These are phyloP conservation scores for Lepidium campestre DNA, from an alignment of 441 rosid species.

Conservation along the genomic window DNA sequence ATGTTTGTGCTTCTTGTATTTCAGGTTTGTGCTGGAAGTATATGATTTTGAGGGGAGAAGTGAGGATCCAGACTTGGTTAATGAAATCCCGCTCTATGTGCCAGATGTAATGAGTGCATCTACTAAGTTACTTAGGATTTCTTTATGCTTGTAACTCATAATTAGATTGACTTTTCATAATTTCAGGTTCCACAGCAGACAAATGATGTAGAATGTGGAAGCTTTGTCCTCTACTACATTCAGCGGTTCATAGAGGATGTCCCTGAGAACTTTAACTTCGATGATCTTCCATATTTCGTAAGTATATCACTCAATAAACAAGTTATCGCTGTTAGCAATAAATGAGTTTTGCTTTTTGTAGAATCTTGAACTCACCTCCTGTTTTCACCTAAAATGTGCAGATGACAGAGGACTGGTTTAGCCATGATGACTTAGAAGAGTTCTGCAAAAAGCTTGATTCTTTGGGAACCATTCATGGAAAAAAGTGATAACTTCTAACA, in stretches of 20 bases:
- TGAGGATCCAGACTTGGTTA: constrained; percentile 35
- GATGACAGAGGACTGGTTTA: constrained; percentile 82
- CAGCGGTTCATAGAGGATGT: constrained; percentile 59
- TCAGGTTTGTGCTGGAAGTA: constrained; percentile 77
- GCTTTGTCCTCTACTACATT: constrained; percentile 70
- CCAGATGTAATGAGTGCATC: constrained; percentile 48
- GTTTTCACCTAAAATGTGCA: constrained; percentile 29
- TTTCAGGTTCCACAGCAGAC: constrained; percentile 89
- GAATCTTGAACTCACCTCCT: neutral
- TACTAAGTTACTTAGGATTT: neutral
- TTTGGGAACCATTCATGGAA: constrained; percentile 9
- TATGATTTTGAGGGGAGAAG: constrained; percentile 51
- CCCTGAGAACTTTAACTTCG: constrained; percentile 41
- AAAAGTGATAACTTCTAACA: neutral
- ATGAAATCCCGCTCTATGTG: constrained; percentile 49
- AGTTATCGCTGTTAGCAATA: neutral
- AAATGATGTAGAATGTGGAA: constrained; percentile 72
- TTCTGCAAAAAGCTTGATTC: constrained; percentile 46
- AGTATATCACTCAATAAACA: constrained; percentile 18
- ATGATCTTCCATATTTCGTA: constrained; percentile 64
- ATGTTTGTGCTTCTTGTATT: constrained; percentile 5
- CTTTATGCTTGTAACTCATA: neutral
- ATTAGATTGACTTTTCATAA: neutral
- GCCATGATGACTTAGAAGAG: constrained; percentile 35
- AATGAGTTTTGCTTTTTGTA: neutral